These are phyloP conservation scores for Gonapodya sp. DNA, from an alignment of 192 early-diverging fungal genomes.

Conservation along the genomic window DNA sequence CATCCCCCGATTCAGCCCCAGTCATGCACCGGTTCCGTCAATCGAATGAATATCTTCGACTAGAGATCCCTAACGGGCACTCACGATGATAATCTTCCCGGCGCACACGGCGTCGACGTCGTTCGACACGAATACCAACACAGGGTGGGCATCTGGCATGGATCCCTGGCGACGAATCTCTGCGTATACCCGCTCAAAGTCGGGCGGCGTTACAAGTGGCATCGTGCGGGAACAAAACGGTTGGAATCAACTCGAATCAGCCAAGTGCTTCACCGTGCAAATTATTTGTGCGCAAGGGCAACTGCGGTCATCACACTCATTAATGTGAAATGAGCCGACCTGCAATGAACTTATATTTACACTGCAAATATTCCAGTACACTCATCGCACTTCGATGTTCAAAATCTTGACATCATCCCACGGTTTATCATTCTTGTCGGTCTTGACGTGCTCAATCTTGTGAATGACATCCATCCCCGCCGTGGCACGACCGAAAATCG, in stretches of 20 bases:
- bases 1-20: too few relatives aligned
- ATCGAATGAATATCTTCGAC: too few relatives aligned
- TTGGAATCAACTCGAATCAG: too few relatives aligned
- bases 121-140: conserved; percentile 61
- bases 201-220: neutral
- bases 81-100: conserved; percentile 63
- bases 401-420: conserved; percentile 70
- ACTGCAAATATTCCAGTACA: neutral
- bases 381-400: conserved; percentile 63
- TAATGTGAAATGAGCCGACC: too few relatives aligned
- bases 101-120: conserved; percentile 81
- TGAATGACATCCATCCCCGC: conserved; percentile 90
- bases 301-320: too few relatives aligned
- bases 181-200: neutral
- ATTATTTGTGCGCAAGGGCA: too few relatives aligned
- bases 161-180: neutral
- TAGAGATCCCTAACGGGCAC: too few relatives aligned
- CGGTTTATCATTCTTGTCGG: conserved; percentile 84
- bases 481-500: conserved; percentile 83
- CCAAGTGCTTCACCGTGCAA: too few relatives aligned
- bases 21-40: too few relatives aligned
- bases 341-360: too few relatives aligned
- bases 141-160: conserved; percentile 15
- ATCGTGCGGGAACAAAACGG: neutral
- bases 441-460: conserved; percentile 67